These are phyloP conservation scores for Lobosporangium transversale DNA, from an alignment of 192 early-diverging fungal species.

Conservation along the genomic window DNA sequence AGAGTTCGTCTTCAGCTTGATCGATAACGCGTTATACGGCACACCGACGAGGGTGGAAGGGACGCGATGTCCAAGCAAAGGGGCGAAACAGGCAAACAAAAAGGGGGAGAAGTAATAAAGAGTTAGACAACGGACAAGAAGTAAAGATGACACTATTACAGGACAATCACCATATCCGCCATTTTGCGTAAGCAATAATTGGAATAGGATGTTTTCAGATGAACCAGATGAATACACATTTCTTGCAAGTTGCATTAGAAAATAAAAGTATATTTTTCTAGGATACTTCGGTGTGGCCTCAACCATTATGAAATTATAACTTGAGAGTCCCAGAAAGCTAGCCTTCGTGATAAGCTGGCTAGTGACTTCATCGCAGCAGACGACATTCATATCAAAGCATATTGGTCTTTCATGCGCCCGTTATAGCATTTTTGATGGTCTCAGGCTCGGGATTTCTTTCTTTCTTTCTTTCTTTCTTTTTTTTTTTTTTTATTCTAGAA, in stretches of 20 bases:
- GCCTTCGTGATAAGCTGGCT: constrained; percentile 54
- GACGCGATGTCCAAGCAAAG: no score
- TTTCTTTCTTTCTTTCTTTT: constrained; percentile 74
- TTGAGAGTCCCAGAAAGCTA: constrained; percentile 66
- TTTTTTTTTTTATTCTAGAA: constrained; percentile 69
- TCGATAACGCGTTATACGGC: constrained; percentile 57
- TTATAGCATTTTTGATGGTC: constrained; percentile 70
- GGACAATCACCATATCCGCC: no score
- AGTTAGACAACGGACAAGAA: no score
- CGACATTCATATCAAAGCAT: constrained; percentile 60
- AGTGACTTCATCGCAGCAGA: constrained; percentile 68
- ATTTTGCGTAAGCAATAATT: no score
- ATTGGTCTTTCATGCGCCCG: constrained; percentile 72
- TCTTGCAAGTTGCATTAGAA: no score
- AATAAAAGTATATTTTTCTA: no score
- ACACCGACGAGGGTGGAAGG: no score
- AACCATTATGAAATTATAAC: constrained; percentile 67
- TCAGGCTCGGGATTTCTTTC: constrained; percentile 70
- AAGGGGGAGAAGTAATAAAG: no score
- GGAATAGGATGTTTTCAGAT: no score
- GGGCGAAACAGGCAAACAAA: no score
- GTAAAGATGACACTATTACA: no score
- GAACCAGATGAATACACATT: no score
- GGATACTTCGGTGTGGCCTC: constrained; percentile 66
- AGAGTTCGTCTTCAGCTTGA: constrained; percentile 69